Evolutionary conservation across 768 basidiomycete species (phyloP).

Genomic region (Phlebiopsis gigantea): DNA sequence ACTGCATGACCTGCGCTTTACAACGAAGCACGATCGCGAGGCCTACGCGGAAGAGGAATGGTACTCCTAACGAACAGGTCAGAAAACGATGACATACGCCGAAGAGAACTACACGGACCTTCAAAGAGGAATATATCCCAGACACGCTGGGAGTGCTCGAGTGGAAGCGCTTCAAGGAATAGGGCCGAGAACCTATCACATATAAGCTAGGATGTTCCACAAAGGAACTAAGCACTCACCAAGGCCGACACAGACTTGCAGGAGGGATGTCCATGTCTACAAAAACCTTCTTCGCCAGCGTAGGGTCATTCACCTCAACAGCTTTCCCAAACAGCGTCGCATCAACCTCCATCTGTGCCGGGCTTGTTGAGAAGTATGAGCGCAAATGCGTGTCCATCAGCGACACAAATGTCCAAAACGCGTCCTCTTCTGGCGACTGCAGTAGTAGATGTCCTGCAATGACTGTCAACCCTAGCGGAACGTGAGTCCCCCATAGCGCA

Average conservation of each 20-base stretch:
- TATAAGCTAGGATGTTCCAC: background rate
- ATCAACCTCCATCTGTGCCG: slow-evolving; percentile 71
- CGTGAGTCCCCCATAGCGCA: background rate
- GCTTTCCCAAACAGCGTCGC: slow-evolving; percentile 64
- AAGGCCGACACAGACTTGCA: slow-evolving; percentile 51
- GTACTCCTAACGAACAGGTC: slow-evolving; percentile 44
- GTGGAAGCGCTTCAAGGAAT: slow-evolving; percentile 63
- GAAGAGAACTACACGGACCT: slow-evolving; percentile 38
- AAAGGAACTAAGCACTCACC: slow-evolving; percentile 38
- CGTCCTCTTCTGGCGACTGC: slow-evolving; percentile 81
- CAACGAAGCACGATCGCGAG: slow-evolving; percentile 58
- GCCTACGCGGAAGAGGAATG: slow-evolving; percentile 70
- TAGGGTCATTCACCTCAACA: slow-evolving; percentile 57
- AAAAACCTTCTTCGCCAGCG: slow-evolving; percentile 62
- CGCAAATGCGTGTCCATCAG: slow-evolving; percentile 84
- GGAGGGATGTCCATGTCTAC: slow-evolving; percentile 59
- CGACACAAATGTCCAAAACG: slow-evolving; percentile 86
- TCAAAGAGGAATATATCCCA: slow-evolving; percentile 85
- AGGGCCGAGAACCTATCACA: slow-evolving; percentile 61
- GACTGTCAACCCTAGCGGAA: slow-evolving; percentile 50
- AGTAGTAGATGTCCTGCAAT: slow-evolving; percentile 70
- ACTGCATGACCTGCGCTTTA: slow-evolving; percentile 54
- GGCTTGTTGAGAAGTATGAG: slow-evolving; percentile 60
- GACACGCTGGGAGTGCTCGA: slow-evolving; percentile 61
- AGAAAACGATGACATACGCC: no score